Evolutionary conservation across 495 filamentous ascomycete species (phyloP).

Genomic region (Neurospora tetrasperma): DNA sequence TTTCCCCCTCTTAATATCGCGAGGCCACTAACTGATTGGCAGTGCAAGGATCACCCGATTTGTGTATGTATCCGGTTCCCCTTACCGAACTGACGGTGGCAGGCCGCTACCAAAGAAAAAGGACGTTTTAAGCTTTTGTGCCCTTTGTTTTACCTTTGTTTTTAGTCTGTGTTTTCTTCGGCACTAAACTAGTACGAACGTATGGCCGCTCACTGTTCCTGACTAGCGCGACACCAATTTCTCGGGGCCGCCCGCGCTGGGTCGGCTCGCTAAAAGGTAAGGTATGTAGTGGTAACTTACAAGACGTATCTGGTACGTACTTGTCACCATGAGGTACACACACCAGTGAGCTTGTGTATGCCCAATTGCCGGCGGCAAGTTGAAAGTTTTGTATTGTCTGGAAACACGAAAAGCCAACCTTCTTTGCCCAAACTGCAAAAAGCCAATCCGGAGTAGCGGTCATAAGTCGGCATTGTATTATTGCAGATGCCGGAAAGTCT

Average conservation of each 20-base stretch:
- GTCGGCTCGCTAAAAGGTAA: neutral
- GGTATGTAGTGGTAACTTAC: neutral
- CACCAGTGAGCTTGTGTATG: neutral
- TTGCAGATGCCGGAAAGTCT: neutral
- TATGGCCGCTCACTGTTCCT: neutral
- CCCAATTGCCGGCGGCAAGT: neutral
- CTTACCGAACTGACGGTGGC: neutral
- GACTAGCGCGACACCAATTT: conserved; percentile 1
- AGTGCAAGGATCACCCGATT: neutral
- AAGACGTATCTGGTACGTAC: neutral
- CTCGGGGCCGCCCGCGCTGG: neutral
- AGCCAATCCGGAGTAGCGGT: conserved; percentile 3
- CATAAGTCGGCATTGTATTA: neutral
- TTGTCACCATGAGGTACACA: neutral
- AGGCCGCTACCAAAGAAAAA: neutral
- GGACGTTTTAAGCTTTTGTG: neutral
- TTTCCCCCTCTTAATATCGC: neutral
- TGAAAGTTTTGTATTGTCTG: neutral
- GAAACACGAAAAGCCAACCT: neutral
- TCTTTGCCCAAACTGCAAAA: neutral
- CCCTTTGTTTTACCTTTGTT: neutral
- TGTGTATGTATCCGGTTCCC: neutral
- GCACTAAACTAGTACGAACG: neutral
- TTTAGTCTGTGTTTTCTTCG: neutral
- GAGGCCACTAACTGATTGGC: neutral